These are phyloP conservation scores for Podospora australis DNA, from an alignment of 495 filamentous ascomycete genomes.

Conservation along the genomic window DNA sequence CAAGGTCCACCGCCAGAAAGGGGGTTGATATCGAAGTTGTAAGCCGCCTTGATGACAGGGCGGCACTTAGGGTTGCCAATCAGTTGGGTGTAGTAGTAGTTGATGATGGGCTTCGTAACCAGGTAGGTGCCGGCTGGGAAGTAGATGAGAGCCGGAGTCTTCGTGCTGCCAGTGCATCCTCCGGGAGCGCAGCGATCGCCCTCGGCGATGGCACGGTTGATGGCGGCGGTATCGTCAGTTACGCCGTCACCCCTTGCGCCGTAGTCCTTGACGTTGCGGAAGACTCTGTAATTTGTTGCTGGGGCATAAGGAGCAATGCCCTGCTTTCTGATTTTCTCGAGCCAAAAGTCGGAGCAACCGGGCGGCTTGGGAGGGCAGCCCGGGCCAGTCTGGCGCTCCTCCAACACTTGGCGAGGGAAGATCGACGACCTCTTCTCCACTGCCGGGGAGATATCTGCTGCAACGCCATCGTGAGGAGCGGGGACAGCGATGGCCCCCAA, in stretches of 20 bases:
- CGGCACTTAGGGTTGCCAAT: slow-evolving; percentile 63
- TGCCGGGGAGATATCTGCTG: not conserved
- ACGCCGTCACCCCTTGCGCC: slow-evolving; percentile 55
- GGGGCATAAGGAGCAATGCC: slow-evolving; percentile 40
- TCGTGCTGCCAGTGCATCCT: slow-evolving; percentile 69
- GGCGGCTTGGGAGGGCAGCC: slow-evolving; percentile 6
- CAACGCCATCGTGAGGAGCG: not conserved
- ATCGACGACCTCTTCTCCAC: not conserved
- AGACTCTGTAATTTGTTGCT: slow-evolving; percentile 41
- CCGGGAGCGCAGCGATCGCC: slow-evolving; percentile 66
- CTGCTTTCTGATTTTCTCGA: slow-evolving; percentile 40
- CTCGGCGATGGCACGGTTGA: slow-evolving; percentile 71
- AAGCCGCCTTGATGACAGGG: slow-evolving; percentile 58
- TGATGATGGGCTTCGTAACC: slow-evolving; percentile 57
- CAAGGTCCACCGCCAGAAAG: too few relatives aligned
- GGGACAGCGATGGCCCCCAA: slow-evolving; percentile 3
- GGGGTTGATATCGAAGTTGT: slow-evolving; percentile 52
- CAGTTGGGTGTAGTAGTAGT: slow-evolving; percentile 60
- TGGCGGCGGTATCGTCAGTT: slow-evolving; percentile 79
- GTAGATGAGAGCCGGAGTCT: slow-evolving; percentile 65
- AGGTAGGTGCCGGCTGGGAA: slow-evolving; percentile 72
- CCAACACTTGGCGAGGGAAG: not conserved
- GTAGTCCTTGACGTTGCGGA: slow-evolving; percentile 53
- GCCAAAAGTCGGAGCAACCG: slow-evolving; percentile 36
- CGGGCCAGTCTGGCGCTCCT: slow-evolving; percentile 4